Percentiles rank a stretch among this genome's conserved stretches.
Evolutionary conservation across 2,329 filamentous ascomycete species (phyloP).

Genomic region (Lecanoromycetidae sp.): DNA sequence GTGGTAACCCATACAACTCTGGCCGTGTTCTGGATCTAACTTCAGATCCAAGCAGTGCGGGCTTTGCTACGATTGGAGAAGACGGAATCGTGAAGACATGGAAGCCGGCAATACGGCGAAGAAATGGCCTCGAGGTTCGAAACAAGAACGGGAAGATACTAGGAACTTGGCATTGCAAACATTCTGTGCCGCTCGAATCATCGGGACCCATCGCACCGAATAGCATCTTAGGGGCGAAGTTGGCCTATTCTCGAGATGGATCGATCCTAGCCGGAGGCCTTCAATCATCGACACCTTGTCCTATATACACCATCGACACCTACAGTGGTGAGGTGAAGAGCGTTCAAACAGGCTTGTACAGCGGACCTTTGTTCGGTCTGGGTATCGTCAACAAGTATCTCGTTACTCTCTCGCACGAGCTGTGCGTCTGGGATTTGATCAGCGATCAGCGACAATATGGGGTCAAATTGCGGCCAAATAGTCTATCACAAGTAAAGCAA

Average conservation of each 20-base stretch:
- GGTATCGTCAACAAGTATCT: conserved; percentile 62
- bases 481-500: conserved; percentile 9
- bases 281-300: conserved; percentile 35
- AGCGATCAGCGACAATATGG: conserved; percentile 60
- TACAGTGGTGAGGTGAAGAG: conserved; percentile 53
- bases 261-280: conserved; percentile 60
- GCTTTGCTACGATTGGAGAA: conserved; percentile 75
- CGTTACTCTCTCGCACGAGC: conserved; percentile 58
- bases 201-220: conserved; percentile 27
- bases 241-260: conserved; percentile 74
- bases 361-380: conserved; percentile 53
- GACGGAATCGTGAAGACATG: conserved; percentile 71
- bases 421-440: conserved; percentile 77
- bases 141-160: conserved; percentile 47
- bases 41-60: conserved; percentile 53
- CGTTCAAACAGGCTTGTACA: conserved; percentile 56
- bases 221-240: conserved; percentile 43
- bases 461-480: conserved; percentile 38
- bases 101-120: conserved; percentile 58
- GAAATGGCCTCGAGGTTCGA: conserved; percentile 54
- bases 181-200: conserved; percentile 33
- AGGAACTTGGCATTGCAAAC: conserved; percentile 63
- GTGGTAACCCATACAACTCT: conserved; percentile 35
- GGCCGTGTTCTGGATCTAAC: conserved; percentile 59
- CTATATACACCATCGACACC: conserved; percentile 66